These are phyloP conservation scores for Martiniozyma abietophila DNA, from an alignment of 805 yeast species.

Conservation along the genomic window DNA sequence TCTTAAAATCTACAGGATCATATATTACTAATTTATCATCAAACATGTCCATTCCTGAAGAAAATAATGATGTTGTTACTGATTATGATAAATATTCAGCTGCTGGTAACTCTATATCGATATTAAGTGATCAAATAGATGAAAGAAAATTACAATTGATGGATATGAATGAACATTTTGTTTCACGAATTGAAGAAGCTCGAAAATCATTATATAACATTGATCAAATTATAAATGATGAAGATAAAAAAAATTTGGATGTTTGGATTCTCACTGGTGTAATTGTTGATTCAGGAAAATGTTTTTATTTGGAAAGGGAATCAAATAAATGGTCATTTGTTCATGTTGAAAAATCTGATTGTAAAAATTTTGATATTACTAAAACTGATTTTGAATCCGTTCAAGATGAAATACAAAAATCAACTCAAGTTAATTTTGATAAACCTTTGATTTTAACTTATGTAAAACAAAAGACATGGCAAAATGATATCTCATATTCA, in stretches of 20 bases:
- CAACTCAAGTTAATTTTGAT: slow-evolving; percentile 20
- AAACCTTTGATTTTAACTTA: slow-evolving; percentile 28
- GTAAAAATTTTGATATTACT: slow-evolving; percentile 19
- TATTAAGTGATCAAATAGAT: no score
- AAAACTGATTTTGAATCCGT: slow-evolving; percentile 21
- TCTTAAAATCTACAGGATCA: slow-evolving; percentile 20
- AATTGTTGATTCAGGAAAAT: slow-evolving; percentile 25
- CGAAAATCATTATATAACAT: slow-evolving; percentile 20
- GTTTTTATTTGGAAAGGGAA: slow-evolving; percentile 22
- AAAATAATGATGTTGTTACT: slow-evolving; percentile 1
- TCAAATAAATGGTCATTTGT: slow-evolving; percentile 25
- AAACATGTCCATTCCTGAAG: slow-evolving; percentile 3
- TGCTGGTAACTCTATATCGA: no score
- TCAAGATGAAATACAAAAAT: slow-evolving; percentile 13
- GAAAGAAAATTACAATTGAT: neutral
- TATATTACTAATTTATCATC: slow-evolving; percentile 13
- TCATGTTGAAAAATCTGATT: slow-evolving; percentile 20
- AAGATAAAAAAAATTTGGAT: slow-evolving; percentile 19
- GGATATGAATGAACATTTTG: neutral
- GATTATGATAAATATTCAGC: slow-evolving; percentile 10
- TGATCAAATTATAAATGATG: slow-evolving; percentile 18
- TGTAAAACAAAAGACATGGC: slow-evolving; percentile 23
- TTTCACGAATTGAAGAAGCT: no score
- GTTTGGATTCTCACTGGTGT: slow-evolving; percentile 33
- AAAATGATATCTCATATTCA: slow-evolving; percentile 3